These are phyloP conservation scores for Ceratobasidium sp. DNA, from an alignment of 1,284 basidiomycete genomes.

Conservation along the genomic window DNA sequence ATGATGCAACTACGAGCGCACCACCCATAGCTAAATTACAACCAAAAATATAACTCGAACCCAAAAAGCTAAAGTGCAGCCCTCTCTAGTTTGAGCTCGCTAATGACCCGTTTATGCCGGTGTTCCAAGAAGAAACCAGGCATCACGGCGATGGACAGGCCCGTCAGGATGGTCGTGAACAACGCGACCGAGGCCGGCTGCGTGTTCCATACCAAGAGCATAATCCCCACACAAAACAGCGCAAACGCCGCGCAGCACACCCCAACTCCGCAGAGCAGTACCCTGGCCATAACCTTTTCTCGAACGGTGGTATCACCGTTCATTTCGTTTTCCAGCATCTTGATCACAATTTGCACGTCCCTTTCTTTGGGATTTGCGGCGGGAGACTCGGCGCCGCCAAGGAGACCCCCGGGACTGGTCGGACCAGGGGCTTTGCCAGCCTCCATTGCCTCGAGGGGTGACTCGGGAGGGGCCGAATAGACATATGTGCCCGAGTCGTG, in stretches of 20 bases:
- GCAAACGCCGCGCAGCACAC: constrained; percentile 27
- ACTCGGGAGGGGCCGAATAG: not conserved
- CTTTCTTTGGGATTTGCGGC: constrained; percentile 10
- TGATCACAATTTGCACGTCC: constrained; percentile 28
- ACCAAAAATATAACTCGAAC: not conserved
- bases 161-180: not conserved
- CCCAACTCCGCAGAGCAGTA: constrained; percentile 18
- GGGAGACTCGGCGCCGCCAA: not conserved
- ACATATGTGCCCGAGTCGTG: constrained; percentile 2
- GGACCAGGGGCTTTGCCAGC: not conserved
- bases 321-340: constrained; percentile 17
- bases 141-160: constrained; percentile 6
- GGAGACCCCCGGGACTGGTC: not conserved
- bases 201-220: constrained; percentile 31
- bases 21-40: not conserved
- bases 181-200: constrained; percentile 25
- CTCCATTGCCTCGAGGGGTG: constrained; percentile 1
- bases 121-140: constrained; percentile 38
- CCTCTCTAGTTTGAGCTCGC: constrained; percentile 13
- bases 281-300: constrained; percentile 11
- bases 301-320: constrained; percentile 10
- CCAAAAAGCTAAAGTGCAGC: constrained; percentile 5
- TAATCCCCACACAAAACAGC: constrained; percentile 17
- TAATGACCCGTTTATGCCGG: constrained; percentile 34
- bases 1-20: not conserved